A percentile compares a stretch with the other conserved stretches of the same genome.
These are phyloP conservation scores for Trypethelium eluteriae DNA, from an alignment of 495 filamentous ascomycete genomes.

Conservation along the genomic window DNA sequence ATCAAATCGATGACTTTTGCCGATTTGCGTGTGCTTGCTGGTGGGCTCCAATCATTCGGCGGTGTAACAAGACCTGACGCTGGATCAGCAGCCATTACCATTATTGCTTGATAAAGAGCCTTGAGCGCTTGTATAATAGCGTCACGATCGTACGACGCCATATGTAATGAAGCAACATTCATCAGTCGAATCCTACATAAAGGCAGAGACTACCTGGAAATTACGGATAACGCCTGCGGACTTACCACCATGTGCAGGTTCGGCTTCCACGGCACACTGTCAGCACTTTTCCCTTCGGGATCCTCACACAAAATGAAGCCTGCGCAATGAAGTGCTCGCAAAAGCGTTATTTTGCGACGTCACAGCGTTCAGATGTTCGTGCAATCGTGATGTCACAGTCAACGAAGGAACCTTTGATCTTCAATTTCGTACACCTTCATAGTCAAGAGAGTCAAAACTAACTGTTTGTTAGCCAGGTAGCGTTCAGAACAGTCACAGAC, in stretches of 20 bases:
- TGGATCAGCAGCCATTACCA: slow-evolving; percentile 1
- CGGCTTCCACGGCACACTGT: not conserved
- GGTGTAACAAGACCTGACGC: slow-evolving; percentile 2
- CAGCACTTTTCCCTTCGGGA: not conserved
- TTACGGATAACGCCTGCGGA: not conserved
- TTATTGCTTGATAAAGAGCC: slow-evolving; percentile 6
- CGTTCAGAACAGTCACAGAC: too few relatives aligned
- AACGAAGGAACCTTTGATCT: too few relatives aligned
- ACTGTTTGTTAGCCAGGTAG: too few relatives aligned
- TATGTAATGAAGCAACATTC: not conserved
- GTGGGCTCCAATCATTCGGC: slow-evolving; percentile 6
- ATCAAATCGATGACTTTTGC: slow-evolving; percentile 8
- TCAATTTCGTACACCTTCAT: too few relatives aligned
- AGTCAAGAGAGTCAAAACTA: too few relatives aligned
- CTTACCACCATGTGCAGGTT: not conserved
- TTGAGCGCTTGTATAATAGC: slow-evolving; percentile 9
- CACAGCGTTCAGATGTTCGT: too few relatives aligned
- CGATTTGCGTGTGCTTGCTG: slow-evolving; percentile 3
- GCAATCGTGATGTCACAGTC: too few relatives aligned
- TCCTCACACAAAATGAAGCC: not conserved
- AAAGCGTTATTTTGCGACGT: too few relatives aligned
- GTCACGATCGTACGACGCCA: slow-evolving; percentile 14
- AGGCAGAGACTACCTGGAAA: not conserved
- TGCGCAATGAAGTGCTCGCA: too few relatives aligned
- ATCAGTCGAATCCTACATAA: not conserved